Base-by-base conservation (phyloP, 2,329 filamentous ascomycete genomes). In the Fusarium keratoplasticum region DNA sequence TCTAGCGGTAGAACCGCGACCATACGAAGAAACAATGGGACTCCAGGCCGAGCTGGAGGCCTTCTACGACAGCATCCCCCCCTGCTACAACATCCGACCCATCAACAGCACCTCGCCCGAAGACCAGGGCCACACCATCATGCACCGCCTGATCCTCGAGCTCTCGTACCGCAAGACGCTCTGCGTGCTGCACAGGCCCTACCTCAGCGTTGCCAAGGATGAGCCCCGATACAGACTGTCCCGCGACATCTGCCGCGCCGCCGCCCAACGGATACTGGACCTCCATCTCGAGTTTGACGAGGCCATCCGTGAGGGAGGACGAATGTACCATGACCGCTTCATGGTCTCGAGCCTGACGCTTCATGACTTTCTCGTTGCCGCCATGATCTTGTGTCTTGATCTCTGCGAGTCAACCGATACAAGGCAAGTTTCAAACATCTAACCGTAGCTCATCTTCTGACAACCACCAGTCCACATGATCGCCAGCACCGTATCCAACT, bases 301-400 rank as follows among this genome's bases (percentile, higher is more conserved):
- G 50, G 86, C 87, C 76, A 82, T 82, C 18, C 81, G 80, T 29
- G 84, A 86, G 0, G 87, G 88, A 0, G 89, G 89, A 0, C 83
- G 87, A 22, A 79, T 91, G 68, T 83, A 86, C 64, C 83, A 86
- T 42, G 86, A 90, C 59, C 83, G 86, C 47, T 89, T 87, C 80
- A 87, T 91, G 81, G 77, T 90, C 9, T 86, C 86, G 5, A 86
- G 85, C 4, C 77, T 91, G 52, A 87, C 86, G 6, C 81, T 87
- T 25, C 87, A 90, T 36, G 88, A 91, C 72, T 91, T 90, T 69
- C 80, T 91, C 29, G 84, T 91, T 20, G 89, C 89, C 0, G 86
- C 88, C 14, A 91, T 90, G 87, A 86, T 91, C 44, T 75, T 91
- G 7, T 91, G 88, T 66, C 78, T 91, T 4, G 86, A 88, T 70